Base-by-base conservation (phyloP, 371 early-diverging fungal genomes). In the Mortierella sp. region DNA sequence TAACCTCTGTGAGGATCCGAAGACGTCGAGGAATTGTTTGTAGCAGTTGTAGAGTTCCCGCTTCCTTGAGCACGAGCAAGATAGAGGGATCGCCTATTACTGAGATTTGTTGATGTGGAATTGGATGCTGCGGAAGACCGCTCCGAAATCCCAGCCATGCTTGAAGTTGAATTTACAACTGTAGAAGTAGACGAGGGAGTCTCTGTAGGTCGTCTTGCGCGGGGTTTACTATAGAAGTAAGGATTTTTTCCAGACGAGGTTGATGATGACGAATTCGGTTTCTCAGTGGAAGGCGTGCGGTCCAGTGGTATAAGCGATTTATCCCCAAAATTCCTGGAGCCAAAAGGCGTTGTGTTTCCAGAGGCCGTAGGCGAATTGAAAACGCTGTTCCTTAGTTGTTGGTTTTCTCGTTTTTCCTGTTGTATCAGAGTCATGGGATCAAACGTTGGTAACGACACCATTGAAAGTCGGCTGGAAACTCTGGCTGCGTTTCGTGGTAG, bases 221-320 rank as follows among this genome's bases (percentile, higher is more conserved):
- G 74, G 10, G 80, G 71, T 28, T 79, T 79, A 60, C 43, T 68
- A 58, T 55, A 79, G 40, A 79, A 79, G 47, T 59, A 79, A 3
- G 80, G 80, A n/a, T 79, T 79, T 64, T 74, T 79, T 40, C 80
- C 80, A 0, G 80, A 79, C 2, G 74, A 70, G 3, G 74, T 61
- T 3, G 80, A 74, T 8, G 80, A 74, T 2, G 58, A 33, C 1
- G 75, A 69, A 2, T 40, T 41, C 7, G 82, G 76, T 22, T 59
- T 72, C 53, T 81, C 82, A 3, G 28, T 55, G 9, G 82, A 65
- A 2, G 76, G 82, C 8, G 82, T 81, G 7, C 82, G 65, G 43
- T 76, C 76, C 28, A 81, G 16, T 0, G 82, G 82, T 19, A 81
- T 81, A 11, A 81, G 45, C 11, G 69, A 41, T 4, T 65, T 43